Evolutionary conservation across 495 filamentous ascomycete species (phyloP), one percentile per base, ranked within the genome.

Genomic region (Halenospora varia): DNA sequence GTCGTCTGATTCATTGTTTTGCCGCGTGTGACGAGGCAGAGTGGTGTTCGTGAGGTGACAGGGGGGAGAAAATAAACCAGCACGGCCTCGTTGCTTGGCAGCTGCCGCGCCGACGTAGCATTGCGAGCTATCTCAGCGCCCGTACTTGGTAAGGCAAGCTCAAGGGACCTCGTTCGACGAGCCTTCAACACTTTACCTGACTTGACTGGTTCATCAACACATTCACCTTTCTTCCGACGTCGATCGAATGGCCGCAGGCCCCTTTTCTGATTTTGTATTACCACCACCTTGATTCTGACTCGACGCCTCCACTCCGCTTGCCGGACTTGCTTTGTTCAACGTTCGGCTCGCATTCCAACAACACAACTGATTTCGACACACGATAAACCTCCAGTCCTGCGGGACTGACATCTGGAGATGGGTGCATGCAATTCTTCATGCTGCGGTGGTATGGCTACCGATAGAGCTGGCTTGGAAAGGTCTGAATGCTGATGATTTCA

Each of bases 341-440:
- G 24, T 51, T 47, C 55, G 25, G 26, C 59, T 53, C 49, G 26
- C 51, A 51, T 55, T 42, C 42, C 52, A 60, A 49, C 52, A 53
- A 46, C 22, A 57, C 58, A 53, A 54, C 50, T 63, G 59, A 59
- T 35, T 51, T 55, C 56, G 55, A 55, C 29, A 44, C 20, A 62
- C 40, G 17, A 62, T 60, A 23, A 39, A 24, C 53, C 10, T 23
- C 55, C 39, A 46, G 61, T 66, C 64, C 64, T 62, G 63, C 64
- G 61, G 64, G 64, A 62, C 64, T 20, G 19, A 40, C 23, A 48
- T 49, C 25, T 64, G 49, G 60, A 70, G 57, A 76, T 76, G 73
- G 75, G 76, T 71, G 73, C 68, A 65, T 78, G 71, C 64, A 71
- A 72, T 60, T 75, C 73, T 48, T 75, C 75, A 59, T 80, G 75